Evolutionary conservation across 208 protist species (phyloP), one percentile per base, ranked within the genome.

Genomic region (Novymonas esmeraldas): DNA sequence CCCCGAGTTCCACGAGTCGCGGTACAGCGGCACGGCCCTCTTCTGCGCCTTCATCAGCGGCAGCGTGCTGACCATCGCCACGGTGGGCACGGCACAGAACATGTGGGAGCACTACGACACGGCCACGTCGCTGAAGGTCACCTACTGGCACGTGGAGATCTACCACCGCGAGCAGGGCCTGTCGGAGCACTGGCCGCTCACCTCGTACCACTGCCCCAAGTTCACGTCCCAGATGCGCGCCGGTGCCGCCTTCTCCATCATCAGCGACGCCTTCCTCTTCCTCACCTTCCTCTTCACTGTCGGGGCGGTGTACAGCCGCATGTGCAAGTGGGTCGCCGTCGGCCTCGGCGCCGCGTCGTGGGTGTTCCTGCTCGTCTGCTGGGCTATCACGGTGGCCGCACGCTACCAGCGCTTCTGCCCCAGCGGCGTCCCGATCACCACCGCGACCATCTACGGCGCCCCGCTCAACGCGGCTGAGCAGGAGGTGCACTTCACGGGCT

Each of bases 401-500:
- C 81, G 77, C 49, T 84, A 84, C 74, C 73, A 64, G 54, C 72
- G 13, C 22, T 81, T 84, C 74, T 84, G 79, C 74, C 33, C 38
- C 22, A 33, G 22, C 38, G 64, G 66, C 55, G 31, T 39, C 48
- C 45, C 22, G 36, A 45, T 20, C 16, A 7, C 45, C 14, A n/a
- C 34, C n/a, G 13, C 18, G 29, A 20, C 33, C 36, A 48, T 52
- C 36, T 64, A 41, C 62, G 51, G 49, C 34, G 55, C 34, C 38
- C 79, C 45, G 50, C 49, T 52, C 36, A 22, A 66, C 63, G 68
- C 44, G 58, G 71, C 20, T 11, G 60, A 73, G 67, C 74, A 84
- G 58, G 39, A 44, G 14, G 76, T 82, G 63, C 6, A 57, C 55
- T 87, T 82, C 59, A 44, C 13, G 20, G 78, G 77, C 48, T 87